phyloP scores from a whole-genome alignment of 2,329 filamentous ascomycete species.

The Arachnopeziza araneosa region DNA sequence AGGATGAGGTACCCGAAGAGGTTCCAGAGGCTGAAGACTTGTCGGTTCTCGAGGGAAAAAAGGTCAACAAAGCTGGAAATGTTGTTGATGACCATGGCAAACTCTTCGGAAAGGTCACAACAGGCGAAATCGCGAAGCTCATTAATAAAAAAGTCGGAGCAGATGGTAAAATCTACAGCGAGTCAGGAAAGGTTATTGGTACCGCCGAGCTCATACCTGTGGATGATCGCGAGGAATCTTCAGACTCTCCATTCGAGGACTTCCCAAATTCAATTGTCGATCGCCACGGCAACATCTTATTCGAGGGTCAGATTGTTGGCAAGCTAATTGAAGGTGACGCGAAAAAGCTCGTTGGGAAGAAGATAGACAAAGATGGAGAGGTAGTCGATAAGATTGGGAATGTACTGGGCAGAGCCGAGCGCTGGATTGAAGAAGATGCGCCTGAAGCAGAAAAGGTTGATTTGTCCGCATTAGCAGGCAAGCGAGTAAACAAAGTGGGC shows the following conservation, averaged over 20 bases:
- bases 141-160: conserved; percentile 59
- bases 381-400: conserved; percentile 53
- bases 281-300: conserved; percentile 47
- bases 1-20: conserved; percentile 27
- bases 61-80: conserved; percentile 55
- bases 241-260: conserved; percentile 50
- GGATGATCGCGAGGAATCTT: conserved; percentile 43
- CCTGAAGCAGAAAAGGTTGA: conserved; percentile 44
- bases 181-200: conserved; percentile 62
- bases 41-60: conserved; percentile 46
- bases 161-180: conserved; percentile 66
- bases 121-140: conserved; percentile 59
- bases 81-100: conserved; percentile 48
- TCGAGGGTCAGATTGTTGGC: conserved; percentile 49
- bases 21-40: conserved; percentile 35
- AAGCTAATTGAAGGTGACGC: conserved; percentile 58
- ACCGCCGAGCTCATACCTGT: conserved; percentile 59
- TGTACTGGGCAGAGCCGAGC: conserved; percentile 59
- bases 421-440: conserved; percentile 51
- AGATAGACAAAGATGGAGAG: background rate
- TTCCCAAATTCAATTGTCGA: conserved; percentile 51
- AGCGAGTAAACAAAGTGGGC: conserved; percentile 67
- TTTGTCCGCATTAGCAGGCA: conserved; percentile 59
- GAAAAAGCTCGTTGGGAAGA: conserved; percentile 57
- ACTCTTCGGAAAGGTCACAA: conserved; percentile 55